Base-by-base conservation (phyloP, 768 basidiomycete genomes). In the Trametes punicea region DNA sequence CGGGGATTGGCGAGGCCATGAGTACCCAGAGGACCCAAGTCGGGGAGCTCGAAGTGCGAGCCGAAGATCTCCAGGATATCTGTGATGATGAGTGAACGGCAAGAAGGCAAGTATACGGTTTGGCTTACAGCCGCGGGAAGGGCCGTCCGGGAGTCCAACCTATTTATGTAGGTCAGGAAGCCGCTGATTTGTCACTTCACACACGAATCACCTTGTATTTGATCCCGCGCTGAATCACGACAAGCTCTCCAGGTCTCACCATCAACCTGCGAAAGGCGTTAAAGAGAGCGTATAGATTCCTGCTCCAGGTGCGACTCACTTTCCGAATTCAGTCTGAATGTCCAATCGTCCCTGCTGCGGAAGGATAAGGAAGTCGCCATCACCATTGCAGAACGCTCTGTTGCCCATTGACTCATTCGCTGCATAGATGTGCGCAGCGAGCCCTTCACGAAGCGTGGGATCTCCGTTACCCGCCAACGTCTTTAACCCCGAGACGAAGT, bases 241-340 rank as follows among this genome's bases (percentile, higher is more conserved):
- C 73, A 20, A 87, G 68, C 65, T 88, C 86, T 9, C 86, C 86
- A 18, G 84, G 80, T 10, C 79, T 69, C 10, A 79, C 82, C 83
- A 84, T 83, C 57, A 86, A 54, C 61, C 82, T 84, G 34, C 18
- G 18, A 51, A 10, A 46, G 9, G 8, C 4, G 26, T 51, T 15
- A 10, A 6, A 40, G 0, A 21, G 6, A 58, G 26, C 26, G 34
- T 21, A 21, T 40, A 13, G 29, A 2, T 29, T 4, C 4, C 18
- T 25, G 42, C 13, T 13, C 11, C 13, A 2, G 10, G 10, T 26
- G 42, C 2, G 42, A 72, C 81, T 61, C 60, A 84, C 83, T 76
- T 81, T 49, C 85, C 85, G 57, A 83, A 79, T 67, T 88, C 85
- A 2, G 85, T 86, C 67, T 84, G 84, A 38, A 88, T 78, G 64